Evolutionary conservation across 805 yeast species (phyloP).

Genomic region (Lipomyces yamadae): DNA sequence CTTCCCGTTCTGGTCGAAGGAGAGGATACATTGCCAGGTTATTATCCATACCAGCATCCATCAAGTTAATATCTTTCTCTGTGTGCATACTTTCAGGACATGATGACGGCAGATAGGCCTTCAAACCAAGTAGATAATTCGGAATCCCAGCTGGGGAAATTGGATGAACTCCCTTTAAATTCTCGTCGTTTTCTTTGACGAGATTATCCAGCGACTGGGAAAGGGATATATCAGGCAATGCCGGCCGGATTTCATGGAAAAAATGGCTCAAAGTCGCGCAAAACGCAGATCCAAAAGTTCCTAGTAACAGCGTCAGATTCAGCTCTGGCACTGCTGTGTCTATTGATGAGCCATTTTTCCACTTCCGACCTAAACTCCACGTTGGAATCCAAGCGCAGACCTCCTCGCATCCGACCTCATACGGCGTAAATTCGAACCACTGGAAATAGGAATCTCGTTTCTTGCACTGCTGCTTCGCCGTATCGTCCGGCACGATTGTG

Average conservation of each 20-base stretch:
- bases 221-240: constrained; percentile 23
- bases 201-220: constrained; percentile 28
- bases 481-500: constrained; percentile 2
- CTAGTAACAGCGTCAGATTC: constrained; percentile 35
- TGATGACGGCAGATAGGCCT: constrained; percentile 20
- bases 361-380: constrained; percentile 39
- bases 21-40: constrained; percentile 57
- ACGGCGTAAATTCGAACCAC: constrained; percentile 41
- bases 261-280: constrained; percentile 40
- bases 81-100: constrained; percentile 34
- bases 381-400: constrained; percentile 41
- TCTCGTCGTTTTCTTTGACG: constrained; percentile 33
- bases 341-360: constrained; percentile 31
- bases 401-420: constrained; percentile 41
- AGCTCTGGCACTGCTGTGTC: constrained; percentile 35
- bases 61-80: constrained; percentile 27
- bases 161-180: constrained; percentile 38
- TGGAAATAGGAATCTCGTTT: constrained; percentile 34
- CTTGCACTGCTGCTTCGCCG: constrained; percentile 7
- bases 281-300: constrained; percentile 41
- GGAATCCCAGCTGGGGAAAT: constrained; percentile 38
- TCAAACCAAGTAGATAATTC: constrained; percentile 37
- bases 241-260: constrained; percentile 37
- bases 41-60: constrained; percentile 42
- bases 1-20: constrained; percentile 57